These are phyloP conservation scores for Tephrocybe rancida DNA, from an alignment of 768 basidiomycete genomes.

Conservation along the genomic window DNA sequence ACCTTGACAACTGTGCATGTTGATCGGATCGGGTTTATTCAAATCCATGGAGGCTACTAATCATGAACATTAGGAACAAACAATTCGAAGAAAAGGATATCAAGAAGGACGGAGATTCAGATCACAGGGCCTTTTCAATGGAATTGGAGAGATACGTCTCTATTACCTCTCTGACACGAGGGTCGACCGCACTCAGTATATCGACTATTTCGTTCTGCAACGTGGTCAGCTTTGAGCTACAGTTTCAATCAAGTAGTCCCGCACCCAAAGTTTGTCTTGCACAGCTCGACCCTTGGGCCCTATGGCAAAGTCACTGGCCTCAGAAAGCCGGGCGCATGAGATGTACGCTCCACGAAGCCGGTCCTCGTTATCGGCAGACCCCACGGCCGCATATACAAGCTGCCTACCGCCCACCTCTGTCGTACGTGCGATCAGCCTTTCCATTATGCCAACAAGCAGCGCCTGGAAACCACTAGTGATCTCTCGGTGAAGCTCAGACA, in stretches of 20 bases:
- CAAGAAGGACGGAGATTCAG: too few species aligned
- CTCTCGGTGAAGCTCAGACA: conserved; percentile 32
- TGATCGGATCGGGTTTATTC: too few species aligned
- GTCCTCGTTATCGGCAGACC: conserved; percentile 11
- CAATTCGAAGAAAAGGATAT: too few species aligned
- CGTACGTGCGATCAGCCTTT: background rate
- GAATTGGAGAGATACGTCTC: conserved; percentile 7
- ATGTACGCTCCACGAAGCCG: conserved; percentile 18
- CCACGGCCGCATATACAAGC: conserved; percentile 17
- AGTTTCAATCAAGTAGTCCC: background rate
- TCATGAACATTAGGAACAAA: too few species aligned
- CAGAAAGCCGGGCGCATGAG: conserved; percentile 8
- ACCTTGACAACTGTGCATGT: too few species aligned
- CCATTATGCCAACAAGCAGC: background rate
- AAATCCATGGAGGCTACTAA: too few species aligned
- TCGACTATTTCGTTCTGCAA: conserved; percentile 13
- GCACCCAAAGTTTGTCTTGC: conserved; percentile 18
- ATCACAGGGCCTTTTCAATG: too few species aligned
- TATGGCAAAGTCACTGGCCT: conserved; percentile 16
- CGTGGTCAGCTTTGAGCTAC: background rate
- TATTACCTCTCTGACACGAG: conserved; percentile 4
- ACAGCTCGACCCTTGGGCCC: conserved; percentile 2
- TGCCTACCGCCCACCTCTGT: conserved; percentile 18
- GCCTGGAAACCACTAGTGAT: background rate
- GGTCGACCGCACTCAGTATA: conserved; percentile 14